These are phyloP conservation scores for Liriodendron chinense DNA, from an alignment of 164 flowering plant genomes.

Conservation along the genomic window DNA sequence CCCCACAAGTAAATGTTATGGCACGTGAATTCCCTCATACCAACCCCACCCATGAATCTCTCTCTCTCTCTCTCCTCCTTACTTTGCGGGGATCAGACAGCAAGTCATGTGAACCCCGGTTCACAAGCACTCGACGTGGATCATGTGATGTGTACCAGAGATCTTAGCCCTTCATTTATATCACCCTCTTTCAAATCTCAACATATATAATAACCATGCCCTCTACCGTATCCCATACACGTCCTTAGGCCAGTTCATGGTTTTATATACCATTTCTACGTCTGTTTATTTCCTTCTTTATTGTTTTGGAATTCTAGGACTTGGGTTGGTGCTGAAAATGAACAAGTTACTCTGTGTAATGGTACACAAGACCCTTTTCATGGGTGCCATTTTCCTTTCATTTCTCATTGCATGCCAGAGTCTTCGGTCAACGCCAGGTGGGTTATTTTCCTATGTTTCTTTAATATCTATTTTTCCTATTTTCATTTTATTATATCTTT, in stretches of 20 bases:
- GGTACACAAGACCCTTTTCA: conserved; percentile 10
- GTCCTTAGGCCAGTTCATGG: background rate
- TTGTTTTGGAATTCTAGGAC: background rate
- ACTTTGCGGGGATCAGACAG: conserved; percentile 6
- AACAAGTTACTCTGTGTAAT: conserved; percentile 13
- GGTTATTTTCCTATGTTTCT: background rate
- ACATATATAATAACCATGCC: background rate
- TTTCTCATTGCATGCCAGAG: conserved; percentile 5
- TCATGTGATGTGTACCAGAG: conserved; percentile 54
- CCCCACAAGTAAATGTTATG: background rate
- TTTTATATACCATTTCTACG: background rate
- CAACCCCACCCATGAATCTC: background rate
- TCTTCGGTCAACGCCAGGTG: conserved; percentile 24
- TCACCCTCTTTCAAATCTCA: conserved; percentile 9
- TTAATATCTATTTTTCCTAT: background rate
- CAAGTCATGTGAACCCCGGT: conserved; percentile 36
- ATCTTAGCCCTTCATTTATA: conserved; percentile 34
- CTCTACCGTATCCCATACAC: background rate
- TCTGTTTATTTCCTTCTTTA: background rate
- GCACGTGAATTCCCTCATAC: conserved; percentile 3
- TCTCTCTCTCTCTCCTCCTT: background rate
- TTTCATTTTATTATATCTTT: background rate
- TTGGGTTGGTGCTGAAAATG: conserved; percentile 10
- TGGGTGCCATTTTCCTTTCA: conserved; percentile 25
- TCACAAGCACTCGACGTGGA: conserved; percentile 40